Evolutionary conservation across 768 basidiomycete species (phyloP), one percentile per base, ranked within the genome.

Genomic region (Tephrocybe rancida): DNA sequence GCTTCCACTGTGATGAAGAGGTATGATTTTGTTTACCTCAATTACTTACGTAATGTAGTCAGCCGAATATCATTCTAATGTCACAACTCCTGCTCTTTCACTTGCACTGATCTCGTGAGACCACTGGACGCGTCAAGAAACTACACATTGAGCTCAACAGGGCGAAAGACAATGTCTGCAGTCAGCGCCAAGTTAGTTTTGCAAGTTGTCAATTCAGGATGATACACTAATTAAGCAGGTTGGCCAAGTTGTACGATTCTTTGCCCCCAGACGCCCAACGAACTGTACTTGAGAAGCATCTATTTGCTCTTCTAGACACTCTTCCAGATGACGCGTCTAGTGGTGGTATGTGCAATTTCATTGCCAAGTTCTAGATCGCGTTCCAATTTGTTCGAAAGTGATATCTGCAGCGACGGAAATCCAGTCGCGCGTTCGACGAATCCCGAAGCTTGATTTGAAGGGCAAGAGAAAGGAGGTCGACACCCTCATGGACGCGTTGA

Each of bases 391-490:
- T 24, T 24, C 35, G 13, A 9, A 53, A 70, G 71, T 76, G 4
- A 22, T 78, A 22, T 62, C 68, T 0, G 70, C 77, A 5, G 80
- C 78, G 3, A 59, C 66, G n/a, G 66, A 70, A 14, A 61, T 80
- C 41, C 73, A 78, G 46, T 59, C 61, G 42, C 61, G 67, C 41
- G 61, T 76, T 56, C 62, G 67, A 3, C 62, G 54, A 24, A 74
- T 81, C 35, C 86, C 87, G 0, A 56, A 66, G 0, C 67, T 88
- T 22, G 75, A 86, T 67, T 61, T 85, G 34, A 73, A 72, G 32
- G 70, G 71, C 1, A 87, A 86, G 68, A 79, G 77, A 62, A 69
- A 68, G 25, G 84, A 88, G 67, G 70, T 88, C 55, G 72, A 74
- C 25, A 60, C 62, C 0, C 70, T 89, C 38, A 57, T 88, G 14